Evolutionary conservation across 108 stramenopile species (phyloP).

Genomic region (Cyclotella cryptica): DNA sequence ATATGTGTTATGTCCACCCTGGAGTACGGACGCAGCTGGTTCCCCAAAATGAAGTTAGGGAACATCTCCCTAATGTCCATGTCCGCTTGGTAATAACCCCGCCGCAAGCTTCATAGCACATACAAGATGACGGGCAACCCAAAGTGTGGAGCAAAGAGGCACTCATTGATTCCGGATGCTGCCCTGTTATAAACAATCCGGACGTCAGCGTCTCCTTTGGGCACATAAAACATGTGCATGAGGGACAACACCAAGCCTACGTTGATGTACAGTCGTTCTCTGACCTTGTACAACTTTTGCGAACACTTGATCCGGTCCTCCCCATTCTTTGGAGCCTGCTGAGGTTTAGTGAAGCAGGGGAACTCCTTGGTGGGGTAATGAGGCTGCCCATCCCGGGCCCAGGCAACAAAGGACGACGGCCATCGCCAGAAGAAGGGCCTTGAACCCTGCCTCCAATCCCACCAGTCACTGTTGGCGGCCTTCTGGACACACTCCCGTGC

Average conservation of each 20-base stretch:
- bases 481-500: constrained; percentile 30
- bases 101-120: no score
- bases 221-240: constrained; percentile 46
- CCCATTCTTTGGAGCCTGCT: background rate
- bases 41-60: constrained; percentile 47
- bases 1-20: constrained; percentile 47
- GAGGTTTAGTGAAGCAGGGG: no score
- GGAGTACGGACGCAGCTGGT: constrained; percentile 17
- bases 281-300: constrained; percentile 29
- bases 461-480: constrained; percentile 17
- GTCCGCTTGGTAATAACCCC: constrained; percentile 42
- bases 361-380: no score
- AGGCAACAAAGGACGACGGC: constrained; percentile 6
- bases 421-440: no score
- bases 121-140: no score
- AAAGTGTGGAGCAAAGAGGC: constrained; percentile 31
- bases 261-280: constrained; percentile 4
- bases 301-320: background rate
- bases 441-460: no score
- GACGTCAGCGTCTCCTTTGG: constrained; percentile 48
- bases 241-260: constrained; percentile 4
- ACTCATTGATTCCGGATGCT: constrained; percentile 56
- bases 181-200: constrained; percentile 59
- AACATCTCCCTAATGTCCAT: constrained; percentile 62
- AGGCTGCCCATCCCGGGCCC: constrained; percentile 33